These are phyloP conservation scores for Cajanus cajan DNA, from an alignment of 306 rosid species.

Conservation along the genomic window DNA sequence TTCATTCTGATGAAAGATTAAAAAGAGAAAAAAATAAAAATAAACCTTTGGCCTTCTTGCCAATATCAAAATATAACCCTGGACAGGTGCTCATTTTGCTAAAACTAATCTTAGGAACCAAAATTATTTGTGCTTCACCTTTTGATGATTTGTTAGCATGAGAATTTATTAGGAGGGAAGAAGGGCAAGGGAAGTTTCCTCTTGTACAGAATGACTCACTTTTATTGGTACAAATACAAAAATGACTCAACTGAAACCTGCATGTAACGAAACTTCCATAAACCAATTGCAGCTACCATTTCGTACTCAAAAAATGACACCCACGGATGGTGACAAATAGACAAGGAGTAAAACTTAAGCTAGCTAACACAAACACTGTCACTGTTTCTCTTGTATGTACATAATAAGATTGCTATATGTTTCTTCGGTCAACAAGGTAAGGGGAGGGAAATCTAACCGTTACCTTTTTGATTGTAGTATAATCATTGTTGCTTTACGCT, in stretches of 20 bases:
- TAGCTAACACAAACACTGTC: neutral
- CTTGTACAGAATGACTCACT: slow-evolving; percentile 30
- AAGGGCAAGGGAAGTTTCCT: slow-evolving; percentile 59
- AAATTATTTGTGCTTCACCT: slow-evolving; percentile 21
- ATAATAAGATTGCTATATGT: neutral
- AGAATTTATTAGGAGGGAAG: slow-evolving; percentile 40
- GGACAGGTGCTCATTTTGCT: slow-evolving; percentile 48
- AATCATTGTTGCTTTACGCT: slow-evolving; percentile 31
- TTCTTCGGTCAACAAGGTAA: neutral
- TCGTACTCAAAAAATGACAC: slow-evolving; percentile 9
- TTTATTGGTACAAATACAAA: neutral
- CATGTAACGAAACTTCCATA: slow-evolving; percentile 51
- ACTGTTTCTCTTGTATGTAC: neutral
- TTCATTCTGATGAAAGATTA: neutral
- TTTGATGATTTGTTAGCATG: slow-evolving; percentile 34
- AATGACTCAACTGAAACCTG: slow-evolving; percentile 2
- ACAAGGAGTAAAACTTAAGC: slow-evolving; percentile 31
- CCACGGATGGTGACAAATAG: slow-evolving; percentile 9
- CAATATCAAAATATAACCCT: slow-evolving; percentile 53
- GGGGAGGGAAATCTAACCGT: neutral
- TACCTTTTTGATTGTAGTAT: neutral
- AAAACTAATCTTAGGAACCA: slow-evolving; percentile 25
- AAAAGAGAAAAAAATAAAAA: neutral
- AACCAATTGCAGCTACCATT: slow-evolving; percentile 16
- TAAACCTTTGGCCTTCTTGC: slow-evolving; percentile 73